Evolutionary conservation across 306 rosid genomes (phyloP), one percentile per base, ranked within the genome.

Genomic region (Senna tora): DNA sequence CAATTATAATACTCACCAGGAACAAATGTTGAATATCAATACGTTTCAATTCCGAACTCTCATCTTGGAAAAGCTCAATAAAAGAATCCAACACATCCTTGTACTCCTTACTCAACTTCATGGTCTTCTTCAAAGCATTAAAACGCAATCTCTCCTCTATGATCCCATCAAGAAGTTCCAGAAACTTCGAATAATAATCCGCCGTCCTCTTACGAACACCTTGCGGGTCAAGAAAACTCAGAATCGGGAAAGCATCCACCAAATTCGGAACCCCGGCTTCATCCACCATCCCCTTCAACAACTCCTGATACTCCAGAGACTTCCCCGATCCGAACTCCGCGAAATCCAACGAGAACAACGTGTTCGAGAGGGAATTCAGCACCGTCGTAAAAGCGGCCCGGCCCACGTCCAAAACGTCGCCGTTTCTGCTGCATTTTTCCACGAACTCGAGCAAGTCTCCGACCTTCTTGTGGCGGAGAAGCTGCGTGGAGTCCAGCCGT

Each of bases 401-500:
- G 6, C 10, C 39, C 0, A 56, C 11, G 13, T 56, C 62, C 5
- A 56, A 4, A 28, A 9, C 62, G 6, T 56, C 62, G 28, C 62
- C 39, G 25, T 56, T 56, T 6, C 2, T 56, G 17, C 19, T 25
- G 13, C 11, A 56, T 56, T 56, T 39, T 25, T 28, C 5, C 5
- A 56, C 38, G 1, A 12, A n/a, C 6, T 28, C n/a, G 9, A 56
- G 12, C 2, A 56, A 56, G 39, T 56, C 62, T 9, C 46, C 14
- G 3, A 56, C 62, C 38, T 56, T 56, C 15, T 19, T 56, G 2
- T 56, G 62, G 11, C 62, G 62, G n/a, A 56, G 61, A 55, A 12
- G 1, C 61, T 22, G 16, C 38, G 61, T 55, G 38, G 61, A 55
- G 16, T 25, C 38, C 28, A 55, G 16, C 17, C 14, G 12, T 0